Evolutionary conservation across 1,139 yeast genomes (phyloP).

Genomic region (Hemisphaericaspora xylofermentans): DNA sequence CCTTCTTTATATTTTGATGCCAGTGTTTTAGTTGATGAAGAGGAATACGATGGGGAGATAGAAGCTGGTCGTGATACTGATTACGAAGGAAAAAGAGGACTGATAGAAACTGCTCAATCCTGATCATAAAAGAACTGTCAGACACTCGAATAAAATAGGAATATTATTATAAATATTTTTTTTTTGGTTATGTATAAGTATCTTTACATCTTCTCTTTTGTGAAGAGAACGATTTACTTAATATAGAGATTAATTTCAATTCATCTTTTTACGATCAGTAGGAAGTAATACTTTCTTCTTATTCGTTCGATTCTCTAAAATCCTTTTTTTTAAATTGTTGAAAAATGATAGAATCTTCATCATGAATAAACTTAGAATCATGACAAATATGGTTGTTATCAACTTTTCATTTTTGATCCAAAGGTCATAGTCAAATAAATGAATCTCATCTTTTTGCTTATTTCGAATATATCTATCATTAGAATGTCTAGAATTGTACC

Average conservation of each 20-base stretch:
- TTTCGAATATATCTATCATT: slow-evolving; percentile 32
- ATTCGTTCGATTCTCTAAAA: slow-evolving; percentile 4
- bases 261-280: slow-evolving; percentile 6
- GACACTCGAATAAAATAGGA: too few relatives aligned
- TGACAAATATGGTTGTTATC: slow-evolving; percentile 34
- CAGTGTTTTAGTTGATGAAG: slow-evolving; percentile 46
- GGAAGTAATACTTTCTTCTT: slow-evolving; percentile 1
- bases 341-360: slow-evolving; percentile 12
- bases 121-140: not conserved
- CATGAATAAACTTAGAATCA: slow-evolving; percentile 20
- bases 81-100: slow-evolving; percentile 2
- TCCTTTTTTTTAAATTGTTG: slow-evolving; percentile 7
- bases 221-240: not conserved
- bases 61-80: slow-evolving; percentile 8
- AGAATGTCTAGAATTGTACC: slow-evolving; percentile 33
- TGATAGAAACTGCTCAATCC: not conserved
- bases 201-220: not conserved
- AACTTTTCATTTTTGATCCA: slow-evolving; percentile 43
- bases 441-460: slow-evolving; percentile 35
- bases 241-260: slow-evolving; percentile 1
- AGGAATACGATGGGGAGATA: slow-evolving; percentile 28
- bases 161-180: too few relatives aligned
- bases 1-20: slow-evolving; percentile 88
- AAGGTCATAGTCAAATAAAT: slow-evolving; percentile 37
- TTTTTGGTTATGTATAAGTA: too few relatives aligned